Percentiles rank a stretch among this genome's conserved stretches.
Conservation (phyloP, 2,329 filamentous ascomycete genomes). For the Dichotomopilus funicola region DNA sequence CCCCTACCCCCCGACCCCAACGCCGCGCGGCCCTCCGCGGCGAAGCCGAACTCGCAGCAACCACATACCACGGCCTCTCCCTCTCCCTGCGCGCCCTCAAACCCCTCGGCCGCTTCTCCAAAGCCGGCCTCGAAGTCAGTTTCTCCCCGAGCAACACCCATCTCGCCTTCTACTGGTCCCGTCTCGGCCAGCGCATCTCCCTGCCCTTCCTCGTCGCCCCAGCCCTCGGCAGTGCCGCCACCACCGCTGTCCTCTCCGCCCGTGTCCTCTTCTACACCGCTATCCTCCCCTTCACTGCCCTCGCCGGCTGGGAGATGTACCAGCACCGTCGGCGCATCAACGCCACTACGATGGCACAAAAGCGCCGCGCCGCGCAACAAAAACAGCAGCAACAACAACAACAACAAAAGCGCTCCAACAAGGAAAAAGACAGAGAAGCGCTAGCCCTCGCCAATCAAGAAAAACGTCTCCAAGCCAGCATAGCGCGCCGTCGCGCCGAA, state of each 20-base stretch:
- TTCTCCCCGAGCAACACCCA: slow-evolving; percentile 37
- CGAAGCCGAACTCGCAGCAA: slow-evolving; percentile 38
- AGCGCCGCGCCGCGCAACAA: not conserved
- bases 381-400: not conserved
- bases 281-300: slow-evolving; percentile 34
- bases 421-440: not conserved
- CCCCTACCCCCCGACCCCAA: not conserved
- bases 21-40: slow-evolving; percentile 27
- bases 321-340: slow-evolving; percentile 9
- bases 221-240: slow-evolving; percentile 14
- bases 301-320: slow-evolving; percentile 34
- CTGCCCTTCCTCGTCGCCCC: slow-evolving; percentile 37
- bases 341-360: no score
- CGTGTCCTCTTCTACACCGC: slow-evolving; percentile 34
- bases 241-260: slow-evolving; percentile 17
- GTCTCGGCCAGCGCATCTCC: slow-evolving; percentile 38
- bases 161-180: slow-evolving; percentile 42
- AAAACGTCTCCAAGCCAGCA: slow-evolving; percentile 21
- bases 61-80: slow-evolving; percentile 31
- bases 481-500: slow-evolving; percentile 35
- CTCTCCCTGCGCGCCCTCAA: slow-evolving; percentile 40
- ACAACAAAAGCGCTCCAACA: not conserved
- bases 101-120: slow-evolving; percentile 35
- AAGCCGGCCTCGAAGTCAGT: slow-evolving; percentile 40
- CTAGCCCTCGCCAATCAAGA: not conserved